phyloP scores from a whole-genome alignment of 2,329 filamentous ascomycete genomes.

The Lachnellula subtilissima region DNA sequence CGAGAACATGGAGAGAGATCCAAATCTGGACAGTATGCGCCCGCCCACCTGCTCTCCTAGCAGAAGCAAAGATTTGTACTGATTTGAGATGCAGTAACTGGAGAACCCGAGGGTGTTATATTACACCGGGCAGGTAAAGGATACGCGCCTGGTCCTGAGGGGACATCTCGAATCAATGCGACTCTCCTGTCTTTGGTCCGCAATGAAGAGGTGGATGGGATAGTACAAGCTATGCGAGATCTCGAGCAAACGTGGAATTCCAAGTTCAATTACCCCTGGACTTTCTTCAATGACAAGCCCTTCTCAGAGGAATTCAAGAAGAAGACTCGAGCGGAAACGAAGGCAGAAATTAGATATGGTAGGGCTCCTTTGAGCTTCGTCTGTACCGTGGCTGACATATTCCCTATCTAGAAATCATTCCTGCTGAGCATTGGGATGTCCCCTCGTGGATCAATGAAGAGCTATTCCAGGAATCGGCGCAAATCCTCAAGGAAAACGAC shows the following conservation, averaged over 20 bases:
- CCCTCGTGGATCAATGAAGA: constrained; percentile 90
- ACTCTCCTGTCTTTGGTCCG: constrained; percentile 88
- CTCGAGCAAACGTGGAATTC: constrained; percentile 93
- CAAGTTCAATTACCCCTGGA: constrained; percentile 99
- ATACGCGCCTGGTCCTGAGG: constrained; percentile 70
- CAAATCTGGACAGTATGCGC: constrained; percentile 76
- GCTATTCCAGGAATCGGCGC: constrained; percentile 77
- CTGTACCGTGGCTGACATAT: neutral
- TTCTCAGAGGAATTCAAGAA: constrained; percentile 92
- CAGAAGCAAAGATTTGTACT: constrained; percentile 2
- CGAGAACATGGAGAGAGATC: constrained; percentile 69
- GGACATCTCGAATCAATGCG: constrained; percentile 84
- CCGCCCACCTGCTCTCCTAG: neutral
- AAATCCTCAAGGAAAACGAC: constrained; percentile 74
- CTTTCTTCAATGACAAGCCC: constrained; percentile 94
- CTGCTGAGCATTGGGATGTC: constrained; percentile 90
- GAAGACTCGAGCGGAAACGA: constrained; percentile 74
- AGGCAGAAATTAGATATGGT: constrained; percentile 84
- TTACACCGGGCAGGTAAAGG: constrained; percentile 69
- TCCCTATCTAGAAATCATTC: constrained; percentile 64
- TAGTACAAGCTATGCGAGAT: constrained; percentile 85
- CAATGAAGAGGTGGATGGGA: constrained; percentile 79
- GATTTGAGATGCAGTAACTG: constrained; percentile 56
- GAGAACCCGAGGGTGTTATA: constrained; percentile 68
- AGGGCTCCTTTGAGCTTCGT: constrained; percentile 25